These are phyloP conservation scores for Gossypium arboreum DNA, from an alignment of 345 rosid genomes.

Conservation along the genomic window DNA sequence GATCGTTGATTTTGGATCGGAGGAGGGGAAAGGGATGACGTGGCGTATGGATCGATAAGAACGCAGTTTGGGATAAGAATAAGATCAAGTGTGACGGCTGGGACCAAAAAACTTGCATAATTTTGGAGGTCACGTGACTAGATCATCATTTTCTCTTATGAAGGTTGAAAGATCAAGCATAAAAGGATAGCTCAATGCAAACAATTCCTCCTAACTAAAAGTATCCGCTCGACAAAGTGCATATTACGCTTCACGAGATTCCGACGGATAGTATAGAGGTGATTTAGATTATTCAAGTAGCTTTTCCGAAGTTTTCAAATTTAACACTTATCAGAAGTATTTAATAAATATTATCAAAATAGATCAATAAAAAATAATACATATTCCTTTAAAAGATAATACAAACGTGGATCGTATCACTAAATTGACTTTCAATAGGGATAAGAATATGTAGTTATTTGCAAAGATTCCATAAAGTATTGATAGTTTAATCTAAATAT, in stretches of 20 bases:
- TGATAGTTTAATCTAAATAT: too few species aligned
- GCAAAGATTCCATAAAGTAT: rapidly evolving
- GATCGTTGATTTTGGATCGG: conserved; percentile 35
- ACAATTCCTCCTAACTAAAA: too few species aligned
- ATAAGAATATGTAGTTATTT: too few species aligned
- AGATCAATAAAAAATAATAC: rapidly evolving
- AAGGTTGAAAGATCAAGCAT: conserved; percentile 10
- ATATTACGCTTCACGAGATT: too few species aligned
- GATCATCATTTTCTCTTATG: conserved; percentile 1
- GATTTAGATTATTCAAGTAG: too few species aligned
- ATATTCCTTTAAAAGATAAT: rapidly evolving
- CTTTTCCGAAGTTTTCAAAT: rapidly evolving
- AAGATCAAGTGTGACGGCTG: conserved; percentile 28
- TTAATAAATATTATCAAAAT: too few species aligned
- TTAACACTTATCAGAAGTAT: rapidly evolving
- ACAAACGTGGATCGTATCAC: rapidly evolving
- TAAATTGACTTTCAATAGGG: too few species aligned
- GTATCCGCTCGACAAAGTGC: too few species aligned
- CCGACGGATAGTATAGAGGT: too few species aligned
- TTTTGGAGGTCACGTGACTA: conserved; percentile 29
- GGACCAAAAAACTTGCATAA: conserved; percentile 36
- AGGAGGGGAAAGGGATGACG: background rate
- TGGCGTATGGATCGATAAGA: conserved; percentile 41
- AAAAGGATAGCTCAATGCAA: too few species aligned
- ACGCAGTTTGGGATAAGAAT: conserved; percentile 37